Conservation (phyloP, 805 yeast species). For the Candida xiaguanensis region DNA sequence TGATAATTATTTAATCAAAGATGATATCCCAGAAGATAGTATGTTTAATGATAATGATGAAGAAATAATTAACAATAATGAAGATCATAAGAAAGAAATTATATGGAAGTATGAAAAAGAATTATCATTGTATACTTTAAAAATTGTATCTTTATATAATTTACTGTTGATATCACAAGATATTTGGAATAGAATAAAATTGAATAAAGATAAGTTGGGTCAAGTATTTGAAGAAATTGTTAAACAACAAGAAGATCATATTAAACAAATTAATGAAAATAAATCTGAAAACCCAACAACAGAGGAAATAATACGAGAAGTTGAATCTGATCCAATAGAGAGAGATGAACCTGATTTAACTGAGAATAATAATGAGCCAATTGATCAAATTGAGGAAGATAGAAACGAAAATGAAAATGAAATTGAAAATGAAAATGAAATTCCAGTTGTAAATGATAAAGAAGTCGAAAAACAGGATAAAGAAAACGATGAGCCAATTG, state of each 20-base stretch:
- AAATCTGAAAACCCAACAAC: not conserved
- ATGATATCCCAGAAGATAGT: constrained; percentile 5
- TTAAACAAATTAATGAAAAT: constrained; percentile 1
- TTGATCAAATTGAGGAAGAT: not conserved
- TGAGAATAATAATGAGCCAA: too few species aligned
- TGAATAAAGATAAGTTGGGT: constrained; percentile 37
- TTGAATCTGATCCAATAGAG: not conserved
- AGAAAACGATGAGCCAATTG: not conserved
- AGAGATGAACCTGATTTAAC: not conserved
- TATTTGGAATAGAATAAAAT: constrained; percentile 27
- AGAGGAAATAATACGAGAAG: not conserved
- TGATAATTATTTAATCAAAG: constrained; percentile 18
- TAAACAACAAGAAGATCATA: constrained; percentile 6
- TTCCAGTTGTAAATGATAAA: not conserved
- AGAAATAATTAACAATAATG: constrained; percentile 11
- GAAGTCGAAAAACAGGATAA: not conserved
- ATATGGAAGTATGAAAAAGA: constrained; percentile 39
- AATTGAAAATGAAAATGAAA: not conserved
- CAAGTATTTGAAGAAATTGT: constrained; percentile 24
- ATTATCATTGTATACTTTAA: constrained; percentile 39
- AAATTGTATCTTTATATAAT: constrained; percentile 32
- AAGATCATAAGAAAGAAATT: constrained; percentile 5
- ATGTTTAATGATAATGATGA: constrained; percentile 15
- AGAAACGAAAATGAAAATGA: not conserved
- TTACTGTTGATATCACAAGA: constrained; percentile 26